Percentiles rank a stretch among this genome's conserved stretches.
Evolutionary conservation across 352 stramenopile genomes (phyloP).

Genomic region (Globisporangium acanthophoron): DNA sequence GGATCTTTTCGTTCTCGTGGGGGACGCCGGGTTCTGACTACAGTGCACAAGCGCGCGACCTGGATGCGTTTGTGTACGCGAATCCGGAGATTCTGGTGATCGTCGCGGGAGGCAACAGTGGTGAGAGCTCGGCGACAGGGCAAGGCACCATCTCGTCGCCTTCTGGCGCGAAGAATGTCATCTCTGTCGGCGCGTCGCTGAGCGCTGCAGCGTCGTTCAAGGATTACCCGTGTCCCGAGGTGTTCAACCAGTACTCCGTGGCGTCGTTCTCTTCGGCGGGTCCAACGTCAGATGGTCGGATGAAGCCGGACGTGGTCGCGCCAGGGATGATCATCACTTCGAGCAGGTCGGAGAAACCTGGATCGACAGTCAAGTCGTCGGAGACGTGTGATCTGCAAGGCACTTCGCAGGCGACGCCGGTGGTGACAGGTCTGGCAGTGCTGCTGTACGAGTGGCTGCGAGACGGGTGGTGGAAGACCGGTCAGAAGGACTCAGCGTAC

Average conservation of each 20-base stretch:
- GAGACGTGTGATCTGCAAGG: constrained; percentile 69
- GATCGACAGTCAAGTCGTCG: constrained; percentile 43
- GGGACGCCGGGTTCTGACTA: constrained; percentile 73
- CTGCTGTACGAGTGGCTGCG: constrained; percentile 73
- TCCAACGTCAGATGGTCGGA: constrained; percentile 70
- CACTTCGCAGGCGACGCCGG: constrained; percentile 71
- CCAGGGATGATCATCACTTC: constrained; percentile 80
- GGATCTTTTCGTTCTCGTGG: constrained; percentile 86
- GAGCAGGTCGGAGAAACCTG: constrained; percentile 53
- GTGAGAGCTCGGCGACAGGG: constrained; percentile 46
- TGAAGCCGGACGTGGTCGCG: constrained; percentile 87
- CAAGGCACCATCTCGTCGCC: constrained; percentile 76
- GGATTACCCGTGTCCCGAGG: constrained; percentile 35
- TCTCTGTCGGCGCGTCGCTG: constrained; percentile 75
- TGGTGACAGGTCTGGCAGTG: constrained; percentile 69
- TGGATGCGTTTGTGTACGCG: constrained; percentile 78
- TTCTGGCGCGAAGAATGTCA: constrained; percentile 80
- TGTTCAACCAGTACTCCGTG: constrained; percentile 73
- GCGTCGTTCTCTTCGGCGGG: constrained; percentile 81
- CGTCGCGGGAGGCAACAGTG: constrained; percentile 86
- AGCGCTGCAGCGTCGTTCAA: constrained; percentile 51
- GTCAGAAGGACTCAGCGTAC: constrained; percentile 41
- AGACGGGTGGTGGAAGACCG: constrained; percentile 74
- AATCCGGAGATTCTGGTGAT: constrained; percentile 85
- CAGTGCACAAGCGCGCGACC: constrained; percentile 62